phyloP scores from a whole-genome alignment of 2,329 filamentous ascomycete genomes.

The Fusarium transvaalense region DNA sequence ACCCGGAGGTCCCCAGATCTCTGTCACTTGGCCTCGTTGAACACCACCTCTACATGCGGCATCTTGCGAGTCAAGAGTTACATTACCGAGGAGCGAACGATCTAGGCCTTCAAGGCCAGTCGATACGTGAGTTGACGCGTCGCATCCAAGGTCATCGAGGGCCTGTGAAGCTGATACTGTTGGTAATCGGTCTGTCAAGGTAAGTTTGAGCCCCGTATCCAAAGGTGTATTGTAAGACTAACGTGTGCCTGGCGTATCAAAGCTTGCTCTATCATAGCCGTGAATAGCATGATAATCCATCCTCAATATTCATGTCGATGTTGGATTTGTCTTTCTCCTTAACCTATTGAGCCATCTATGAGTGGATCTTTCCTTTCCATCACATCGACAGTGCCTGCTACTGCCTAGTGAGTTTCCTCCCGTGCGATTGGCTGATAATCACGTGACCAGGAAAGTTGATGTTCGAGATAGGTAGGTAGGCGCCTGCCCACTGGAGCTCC shows the following conservation, averaged over 20 bases:
- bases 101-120: slow-evolving; percentile 70
- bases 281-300: slow-evolving; percentile 73
- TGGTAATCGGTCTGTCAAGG: slow-evolving; percentile 74
- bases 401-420: neutral
- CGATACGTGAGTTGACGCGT: slow-evolving; percentile 64
- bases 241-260: slow-evolving; percentile 68
- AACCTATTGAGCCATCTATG: neutral
- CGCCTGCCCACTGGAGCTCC: neutral
- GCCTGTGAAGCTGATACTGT: slow-evolving; percentile 82
- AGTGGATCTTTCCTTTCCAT: slow-evolving; percentile 27
- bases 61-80: slow-evolving; percentile 26
- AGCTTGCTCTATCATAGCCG: slow-evolving; percentile 71
- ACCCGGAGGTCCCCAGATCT: slow-evolving; percentile 89
- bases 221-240: slow-evolving; percentile 48
- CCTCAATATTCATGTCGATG: slow-evolving; percentile 45
- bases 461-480: neutral
- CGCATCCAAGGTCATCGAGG: slow-evolving; percentile 69
- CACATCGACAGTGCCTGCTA: neutral
- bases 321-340: slow-evolving; percentile 21
- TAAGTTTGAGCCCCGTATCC: slow-evolving; percentile 27
- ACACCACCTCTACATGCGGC: slow-evolving; percentile 66
- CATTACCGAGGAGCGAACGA: slow-evolving; percentile 52
- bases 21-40: slow-evolving; percentile 81
- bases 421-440: slow-evolving; percentile 12
- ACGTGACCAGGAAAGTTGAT: slow-evolving; percentile 30